A percentile compares a stretch with the other conserved stretches of the same genome.
phyloP scores from a whole-genome alignment of 1,284 basidiomycete genomes.

The Vanrija sp. region DNA sequence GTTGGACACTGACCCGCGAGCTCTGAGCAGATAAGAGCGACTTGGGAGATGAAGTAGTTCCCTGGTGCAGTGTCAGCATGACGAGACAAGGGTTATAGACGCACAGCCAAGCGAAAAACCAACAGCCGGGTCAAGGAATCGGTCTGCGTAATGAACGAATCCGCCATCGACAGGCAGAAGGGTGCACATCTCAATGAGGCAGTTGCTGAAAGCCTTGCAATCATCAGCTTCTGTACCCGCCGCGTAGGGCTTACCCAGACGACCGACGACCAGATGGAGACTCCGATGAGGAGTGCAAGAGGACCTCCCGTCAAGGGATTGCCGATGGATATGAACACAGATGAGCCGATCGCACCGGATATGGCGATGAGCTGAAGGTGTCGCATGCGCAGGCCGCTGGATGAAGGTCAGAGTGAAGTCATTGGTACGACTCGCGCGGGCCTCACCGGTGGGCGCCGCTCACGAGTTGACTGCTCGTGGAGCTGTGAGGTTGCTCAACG shows the following conservation, averaged over 20 bases:
- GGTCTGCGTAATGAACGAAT: constrained; percentile 20
- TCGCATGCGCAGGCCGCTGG: constrained; percentile 20
- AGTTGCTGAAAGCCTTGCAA: constrained; percentile 11
- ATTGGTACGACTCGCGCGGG: too few species aligned
- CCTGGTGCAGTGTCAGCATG: neutral
- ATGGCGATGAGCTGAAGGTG: constrained; percentile 31
- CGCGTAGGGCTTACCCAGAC: constrained; percentile 9
- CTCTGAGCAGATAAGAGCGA: too few species aligned
- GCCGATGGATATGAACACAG: constrained; percentile 27
- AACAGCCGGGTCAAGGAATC: constrained; percentile 22
- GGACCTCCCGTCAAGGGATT: constrained; percentile 25
- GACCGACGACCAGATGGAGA: constrained; percentile 19
- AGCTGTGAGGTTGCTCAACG: too few species aligned
- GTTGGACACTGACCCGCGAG: neutral
- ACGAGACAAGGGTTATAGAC: neutral
- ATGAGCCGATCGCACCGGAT: constrained; percentile 21
- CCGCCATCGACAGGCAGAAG: constrained; percentile 23
- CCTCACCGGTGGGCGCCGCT: too few species aligned
- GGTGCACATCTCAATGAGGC: constrained; percentile 26
- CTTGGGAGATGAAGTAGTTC: too few species aligned
- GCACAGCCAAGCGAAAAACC: constrained; percentile 20
- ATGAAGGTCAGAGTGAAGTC: neutral
- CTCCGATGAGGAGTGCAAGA: constrained; percentile 24
- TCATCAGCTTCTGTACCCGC: too few species aligned
- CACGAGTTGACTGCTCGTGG: too few species aligned